Conservation (phyloP, 371 early-diverging fungal genomes). For the Rhizopus sp. region DNA sequence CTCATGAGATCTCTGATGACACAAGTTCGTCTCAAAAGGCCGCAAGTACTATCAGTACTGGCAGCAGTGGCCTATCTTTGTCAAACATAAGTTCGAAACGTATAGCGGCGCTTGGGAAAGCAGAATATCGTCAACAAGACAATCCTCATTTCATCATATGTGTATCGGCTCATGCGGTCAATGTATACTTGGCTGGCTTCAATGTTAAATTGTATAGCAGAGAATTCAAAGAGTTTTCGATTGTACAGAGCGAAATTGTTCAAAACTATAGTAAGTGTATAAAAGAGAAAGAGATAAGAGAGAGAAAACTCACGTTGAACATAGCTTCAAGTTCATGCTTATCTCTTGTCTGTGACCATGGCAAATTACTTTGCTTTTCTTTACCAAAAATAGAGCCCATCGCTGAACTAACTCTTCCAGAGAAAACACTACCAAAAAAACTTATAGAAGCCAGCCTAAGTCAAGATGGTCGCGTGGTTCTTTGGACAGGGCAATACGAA, state of each 20-base stretch:
- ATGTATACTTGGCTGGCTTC: slow-evolving; percentile 31
- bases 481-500: slow-evolving; percentile 51
- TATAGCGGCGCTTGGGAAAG: slow-evolving; percentile 28
- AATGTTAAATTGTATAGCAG: slow-evolving; percentile 33
- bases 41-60: slow-evolving; percentile 11
- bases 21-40: neutral
- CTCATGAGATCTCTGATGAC: slow-evolving; percentile 7
- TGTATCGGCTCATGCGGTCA: slow-evolving; percentile 13
- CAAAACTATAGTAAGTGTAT: slow-evolving; percentile 20
- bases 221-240: slow-evolving; percentile 14
- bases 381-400: slow-evolving; percentile 33
- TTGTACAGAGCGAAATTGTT: slow-evolving; percentile 27
- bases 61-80: slow-evolving; percentile 4
- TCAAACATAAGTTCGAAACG: slow-evolving; percentile 17
- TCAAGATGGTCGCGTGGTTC: slow-evolving; percentile 51
- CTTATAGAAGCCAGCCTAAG: slow-evolving; percentile 36
- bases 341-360: slow-evolving; percentile 24
- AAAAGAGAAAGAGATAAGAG: neutral
- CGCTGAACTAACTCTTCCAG: slow-evolving; percentile 15
- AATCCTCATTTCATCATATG: slow-evolving; percentile 40
- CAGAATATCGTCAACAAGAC: slow-evolving; percentile 35
- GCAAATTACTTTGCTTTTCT: slow-evolving; percentile 27
- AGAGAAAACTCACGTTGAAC: too few species aligned
- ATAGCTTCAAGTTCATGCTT: slow-evolving; percentile 22
- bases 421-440: slow-evolving; percentile 5